Evolutionary conservation across 768 basidiomycete species (phyloP).

Genomic region (Russula foetens): DNA sequence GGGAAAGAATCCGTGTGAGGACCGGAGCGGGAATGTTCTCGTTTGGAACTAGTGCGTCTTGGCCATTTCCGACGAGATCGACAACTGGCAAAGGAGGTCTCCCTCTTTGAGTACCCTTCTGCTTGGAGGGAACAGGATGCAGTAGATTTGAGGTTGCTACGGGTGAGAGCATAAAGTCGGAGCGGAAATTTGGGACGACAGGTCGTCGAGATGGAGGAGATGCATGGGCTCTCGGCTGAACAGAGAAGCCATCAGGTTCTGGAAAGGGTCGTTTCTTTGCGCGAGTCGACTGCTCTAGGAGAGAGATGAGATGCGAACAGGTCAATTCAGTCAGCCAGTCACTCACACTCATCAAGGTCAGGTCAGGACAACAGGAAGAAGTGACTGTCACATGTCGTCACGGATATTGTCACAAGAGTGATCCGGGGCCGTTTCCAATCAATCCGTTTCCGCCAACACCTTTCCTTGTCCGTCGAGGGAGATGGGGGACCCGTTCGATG

Average conservation of each 20-base stretch:
- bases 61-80: neutral
- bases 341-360: neutral
- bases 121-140: neutral
- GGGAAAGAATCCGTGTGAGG: neutral
- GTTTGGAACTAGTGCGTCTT: neutral
- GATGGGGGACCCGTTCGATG: conserved; percentile 74
- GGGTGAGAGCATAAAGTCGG: neutral
- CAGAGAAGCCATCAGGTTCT: neutral
- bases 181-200: neutral
- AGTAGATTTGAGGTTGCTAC: neutral
- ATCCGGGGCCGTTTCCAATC: neutral
- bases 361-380: neutral
- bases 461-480: neutral
- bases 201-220: neutral
- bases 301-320: neutral
- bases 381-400: neutral
- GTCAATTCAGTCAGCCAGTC: neutral
- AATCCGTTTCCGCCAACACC: neutral
- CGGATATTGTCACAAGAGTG: neutral
- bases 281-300: neutral
- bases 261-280: neutral
- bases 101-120: neutral
- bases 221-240: neutral
- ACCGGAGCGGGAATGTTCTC: neutral
- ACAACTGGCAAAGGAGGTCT: neutral